These are phyloP conservation scores for Neoboletus brunneissimus DNA, from an alignment of 768 basidiomycete genomes.

Conservation along the genomic window DNA sequence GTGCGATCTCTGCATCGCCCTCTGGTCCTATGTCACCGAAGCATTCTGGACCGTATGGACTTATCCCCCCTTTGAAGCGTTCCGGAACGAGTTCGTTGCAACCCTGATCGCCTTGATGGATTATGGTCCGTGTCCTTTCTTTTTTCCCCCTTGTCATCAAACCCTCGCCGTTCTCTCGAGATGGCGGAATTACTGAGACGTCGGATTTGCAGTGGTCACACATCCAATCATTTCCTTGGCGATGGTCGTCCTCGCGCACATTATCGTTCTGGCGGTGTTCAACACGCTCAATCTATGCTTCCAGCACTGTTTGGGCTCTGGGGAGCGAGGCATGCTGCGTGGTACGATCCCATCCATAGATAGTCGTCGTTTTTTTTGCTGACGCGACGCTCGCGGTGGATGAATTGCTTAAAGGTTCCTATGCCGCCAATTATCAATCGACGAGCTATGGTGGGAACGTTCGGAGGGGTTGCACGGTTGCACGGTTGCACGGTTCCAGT, in stretches of 20 bases:
- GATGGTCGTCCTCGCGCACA: constrained; percentile 10
- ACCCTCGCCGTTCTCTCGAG: no score
- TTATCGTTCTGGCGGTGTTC: constrained; percentile 7
- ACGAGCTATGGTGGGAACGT: constrained; percentile 18
- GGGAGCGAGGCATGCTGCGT: constrained; percentile 1
- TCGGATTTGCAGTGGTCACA: not conserved
- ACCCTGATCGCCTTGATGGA: constrained; percentile 8
- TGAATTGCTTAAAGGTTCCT: constrained; percentile 7
- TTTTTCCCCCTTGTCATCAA: not conserved
- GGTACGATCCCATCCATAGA: constrained; percentile 1
- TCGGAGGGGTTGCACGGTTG: constrained; percentile 8
- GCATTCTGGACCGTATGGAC: constrained; percentile 16
- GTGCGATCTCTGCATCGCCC: not conserved
- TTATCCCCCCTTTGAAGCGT: constrained; percentile 23
- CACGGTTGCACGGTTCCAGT: constrained; percentile 14
- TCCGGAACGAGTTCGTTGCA: constrained; percentile 13
- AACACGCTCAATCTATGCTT: not conserved
- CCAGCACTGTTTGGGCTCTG: not conserved
- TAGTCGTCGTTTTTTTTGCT: not conserved
- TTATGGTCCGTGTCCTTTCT: constrained; percentile 14
- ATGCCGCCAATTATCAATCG: constrained; percentile 20
- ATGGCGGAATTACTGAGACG: not conserved
- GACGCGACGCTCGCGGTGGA: not conserved
- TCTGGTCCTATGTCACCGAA: constrained; percentile 10
- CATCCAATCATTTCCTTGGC: constrained; percentile 12